Percentiles rank a stretch among this genome's conserved stretches.
These are phyloP conservation scores for Phialophora tarda DNA, from an alignment of 2,329 filamentous ascomycete genomes.

Conservation along the genomic window DNA sequence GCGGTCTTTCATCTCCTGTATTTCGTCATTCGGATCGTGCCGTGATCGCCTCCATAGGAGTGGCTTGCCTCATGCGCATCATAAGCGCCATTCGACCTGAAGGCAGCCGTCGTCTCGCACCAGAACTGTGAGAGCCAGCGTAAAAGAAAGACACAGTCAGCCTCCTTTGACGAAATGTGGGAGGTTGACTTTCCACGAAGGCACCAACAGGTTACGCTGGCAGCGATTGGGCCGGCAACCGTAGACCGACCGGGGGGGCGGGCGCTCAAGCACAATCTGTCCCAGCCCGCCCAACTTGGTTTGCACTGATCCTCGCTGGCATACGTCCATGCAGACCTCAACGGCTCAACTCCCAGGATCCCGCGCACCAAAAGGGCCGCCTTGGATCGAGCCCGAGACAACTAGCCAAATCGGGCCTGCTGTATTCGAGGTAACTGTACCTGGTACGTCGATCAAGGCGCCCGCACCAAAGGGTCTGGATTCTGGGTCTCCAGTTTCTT, in stretches of 20 bases:
- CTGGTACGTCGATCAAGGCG: not conserved
- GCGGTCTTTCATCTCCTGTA: conserved; percentile 8
- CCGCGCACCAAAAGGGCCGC: not conserved
- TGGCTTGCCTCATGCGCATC: conserved; percentile 24
- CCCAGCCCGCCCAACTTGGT: not conserved
- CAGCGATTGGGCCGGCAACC: not conserved
- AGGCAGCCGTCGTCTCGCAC: not conserved
- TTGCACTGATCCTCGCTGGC: not conserved
- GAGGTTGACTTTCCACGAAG: not conserved
- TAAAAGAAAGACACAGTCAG: not conserved
- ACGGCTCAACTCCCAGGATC: not conserved
- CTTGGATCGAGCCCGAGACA: not conserved
- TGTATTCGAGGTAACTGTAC: not conserved
- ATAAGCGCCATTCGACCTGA: conserved; percentile 17
- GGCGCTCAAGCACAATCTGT: not conserved
- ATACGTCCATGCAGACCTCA: not conserved
- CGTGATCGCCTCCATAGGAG: conserved; percentile 14
- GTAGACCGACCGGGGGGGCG: not conserved
- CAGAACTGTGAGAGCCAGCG: not conserved
- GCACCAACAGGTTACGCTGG: not conserved
- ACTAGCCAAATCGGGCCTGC: not conserved
- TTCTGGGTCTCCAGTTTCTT: conserved; percentile 5
- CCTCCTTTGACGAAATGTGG: not conserved
- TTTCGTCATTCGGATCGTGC: conserved; percentile 21
- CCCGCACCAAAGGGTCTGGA: not conserved